A percentile compares a stretch with the other conserved stretches of the same genome.
Evolutionary conservation across 371 early-diverging fungal species (phyloP).

Genomic region (Mortierella sp.): DNA sequence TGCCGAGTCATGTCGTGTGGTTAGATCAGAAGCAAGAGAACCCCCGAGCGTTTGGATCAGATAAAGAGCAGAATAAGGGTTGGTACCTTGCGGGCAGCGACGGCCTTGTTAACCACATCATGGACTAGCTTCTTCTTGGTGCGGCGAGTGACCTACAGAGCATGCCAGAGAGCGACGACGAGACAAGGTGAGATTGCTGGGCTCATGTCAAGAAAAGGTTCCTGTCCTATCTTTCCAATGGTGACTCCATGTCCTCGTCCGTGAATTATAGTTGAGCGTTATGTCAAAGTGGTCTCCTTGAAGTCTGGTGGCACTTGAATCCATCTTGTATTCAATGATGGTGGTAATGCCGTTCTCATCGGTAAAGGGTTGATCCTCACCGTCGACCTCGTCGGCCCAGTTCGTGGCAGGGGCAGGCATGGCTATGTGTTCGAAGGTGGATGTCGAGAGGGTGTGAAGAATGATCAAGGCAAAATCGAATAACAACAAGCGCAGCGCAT

Average conservation of each 20-base stretch:
- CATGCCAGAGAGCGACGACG: background rate
- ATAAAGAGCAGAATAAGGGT: background rate
- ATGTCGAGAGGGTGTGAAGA: no score
- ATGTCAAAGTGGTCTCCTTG: no score
- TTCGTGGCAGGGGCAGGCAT: slow-evolving; percentile 57
- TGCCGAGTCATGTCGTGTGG: no score
- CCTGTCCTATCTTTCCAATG: background rate
- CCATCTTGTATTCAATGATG: slow-evolving; percentile 81
- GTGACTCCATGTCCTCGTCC: background rate
- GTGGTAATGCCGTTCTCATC: slow-evolving; percentile 89
- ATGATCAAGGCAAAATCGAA: no score
- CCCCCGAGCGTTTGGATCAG: no score
- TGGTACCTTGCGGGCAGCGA: slow-evolving; percentile 84
- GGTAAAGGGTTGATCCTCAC: slow-evolving; percentile 71
- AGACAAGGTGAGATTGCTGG: background rate
- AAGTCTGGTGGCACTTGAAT: no score
- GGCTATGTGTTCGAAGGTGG: slow-evolving; percentile 20
- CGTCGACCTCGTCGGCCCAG: slow-evolving; percentile 81
- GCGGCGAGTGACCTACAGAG: slow-evolving; percentile 77
- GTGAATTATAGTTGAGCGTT: no score
- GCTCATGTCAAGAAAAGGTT: background rate
- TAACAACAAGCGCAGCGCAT: no score
- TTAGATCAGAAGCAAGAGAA: no score
- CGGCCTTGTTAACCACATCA: slow-evolving; percentile 88
- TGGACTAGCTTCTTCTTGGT: slow-evolving; percentile 83